Conservation (phyloP, 192 early-diverging fungal genomes). For the Backusella morwellensis region DNA sequence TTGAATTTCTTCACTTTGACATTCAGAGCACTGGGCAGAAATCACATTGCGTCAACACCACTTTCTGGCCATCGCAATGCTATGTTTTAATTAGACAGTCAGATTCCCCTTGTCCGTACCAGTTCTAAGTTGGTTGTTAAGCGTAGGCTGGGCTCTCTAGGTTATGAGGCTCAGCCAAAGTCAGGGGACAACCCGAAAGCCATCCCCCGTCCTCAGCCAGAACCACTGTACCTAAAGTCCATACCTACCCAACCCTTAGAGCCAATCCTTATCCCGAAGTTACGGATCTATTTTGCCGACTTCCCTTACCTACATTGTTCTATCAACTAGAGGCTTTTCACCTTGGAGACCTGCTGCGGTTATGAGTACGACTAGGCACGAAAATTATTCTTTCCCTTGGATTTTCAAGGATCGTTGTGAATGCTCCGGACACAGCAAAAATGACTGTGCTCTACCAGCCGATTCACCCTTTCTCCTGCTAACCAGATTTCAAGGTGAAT, state of each 20-base stretch:
- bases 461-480: constrained; percentile 56
- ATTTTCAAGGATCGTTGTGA: constrained; percentile 70
- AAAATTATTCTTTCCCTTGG: constrained; percentile 63
- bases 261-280: constrained; percentile 85
- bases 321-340: constrained; percentile 83
- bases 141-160: constrained; percentile 22
- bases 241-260: constrained; percentile 67
- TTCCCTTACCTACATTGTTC: constrained; percentile 85
- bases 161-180: neutral
- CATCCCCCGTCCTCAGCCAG: neutral
- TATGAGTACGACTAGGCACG: constrained; percentile 71
- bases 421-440: constrained; percentile 58
- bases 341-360: constrained; percentile 81
- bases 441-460: constrained; percentile 51
- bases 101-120: constrained; percentile 81
- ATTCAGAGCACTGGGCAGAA: constrained; percentile 87
- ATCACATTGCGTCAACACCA: constrained; percentile 82
- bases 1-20: constrained; percentile 81
- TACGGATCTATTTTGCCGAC: constrained; percentile 85
- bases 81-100: constrained; percentile 88
- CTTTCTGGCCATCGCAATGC: constrained; percentile 76
- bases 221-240: neutral
- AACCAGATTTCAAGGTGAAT: constrained; percentile 62
- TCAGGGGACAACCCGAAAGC: neutral
- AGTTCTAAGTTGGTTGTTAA: constrained; percentile 78